These are phyloP conservation scores for Endothia cerciana DNA, from an alignment of 2,329 filamentous ascomycete genomes.

Conservation along the genomic window DNA sequence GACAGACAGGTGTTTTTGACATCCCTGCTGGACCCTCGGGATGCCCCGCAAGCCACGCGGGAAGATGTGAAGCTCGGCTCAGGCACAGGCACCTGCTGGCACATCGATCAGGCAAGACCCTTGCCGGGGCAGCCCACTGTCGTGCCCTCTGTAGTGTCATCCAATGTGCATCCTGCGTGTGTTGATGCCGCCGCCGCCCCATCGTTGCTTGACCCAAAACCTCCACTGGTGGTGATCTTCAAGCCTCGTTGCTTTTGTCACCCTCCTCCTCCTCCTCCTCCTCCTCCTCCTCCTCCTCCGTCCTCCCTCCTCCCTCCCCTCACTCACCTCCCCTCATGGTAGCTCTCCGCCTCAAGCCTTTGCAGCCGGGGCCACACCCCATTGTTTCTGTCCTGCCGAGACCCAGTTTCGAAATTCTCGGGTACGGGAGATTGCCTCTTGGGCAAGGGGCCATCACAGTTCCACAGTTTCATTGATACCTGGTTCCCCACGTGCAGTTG, in stretches of 20 bases:
- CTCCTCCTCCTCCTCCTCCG: neutral
- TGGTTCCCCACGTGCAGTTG: slow-evolving; percentile 1
- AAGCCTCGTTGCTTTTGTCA: too few relatives aligned
- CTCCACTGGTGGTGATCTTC: too few relatives aligned
- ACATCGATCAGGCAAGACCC: slow-evolving; percentile 1
- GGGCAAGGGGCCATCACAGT: neutral
- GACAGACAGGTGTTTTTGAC: neutral
- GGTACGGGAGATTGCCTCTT: neutral
- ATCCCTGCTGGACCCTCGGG: slow-evolving; percentile 5
- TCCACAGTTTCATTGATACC: neutral
- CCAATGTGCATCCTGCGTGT: too few relatives aligned
- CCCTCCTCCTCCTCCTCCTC: neutral
- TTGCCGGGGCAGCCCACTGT: neutral
- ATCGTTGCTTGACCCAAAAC: too few relatives aligned
- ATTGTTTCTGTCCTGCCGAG: neutral
- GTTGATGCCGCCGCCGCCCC: too few relatives aligned
- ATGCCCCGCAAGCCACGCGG: slow-evolving; percentile 5
- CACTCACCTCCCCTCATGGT: too few relatives aligned
- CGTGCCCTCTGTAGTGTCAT: neutral
- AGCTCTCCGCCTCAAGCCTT: neutral
- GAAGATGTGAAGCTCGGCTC: neutral
- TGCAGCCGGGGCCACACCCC: neutral
- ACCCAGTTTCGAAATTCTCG: neutral
- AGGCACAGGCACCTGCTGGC: neutral
- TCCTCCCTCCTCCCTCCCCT: neutral